These are phyloP conservation scores for Liriodendron chinense DNA, from an alignment of 164 flowering plant genomes.

Conservation along the genomic window DNA sequence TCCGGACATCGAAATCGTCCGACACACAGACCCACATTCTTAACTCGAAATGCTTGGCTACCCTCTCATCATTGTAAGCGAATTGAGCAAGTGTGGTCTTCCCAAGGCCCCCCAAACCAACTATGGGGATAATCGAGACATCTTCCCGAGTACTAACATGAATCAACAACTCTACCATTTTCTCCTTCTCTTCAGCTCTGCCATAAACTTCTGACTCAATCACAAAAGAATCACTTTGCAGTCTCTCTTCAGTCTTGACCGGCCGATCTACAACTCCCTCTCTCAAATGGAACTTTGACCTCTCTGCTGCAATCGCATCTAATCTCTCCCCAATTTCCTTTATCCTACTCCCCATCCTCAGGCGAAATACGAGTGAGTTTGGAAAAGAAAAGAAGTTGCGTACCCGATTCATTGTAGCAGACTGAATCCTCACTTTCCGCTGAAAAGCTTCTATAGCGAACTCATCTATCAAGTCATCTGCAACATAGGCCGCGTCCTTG, in stretches of 20 bases:
- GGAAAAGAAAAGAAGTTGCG: not conserved
- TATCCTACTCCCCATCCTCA: not conserved
- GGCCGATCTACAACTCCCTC: not conserved
- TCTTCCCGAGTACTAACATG: no score
- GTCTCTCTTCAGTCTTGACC: not conserved
- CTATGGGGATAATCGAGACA: no score
- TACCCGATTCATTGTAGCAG: not conserved
- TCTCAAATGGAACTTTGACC: not conserved
- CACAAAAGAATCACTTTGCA: not conserved
- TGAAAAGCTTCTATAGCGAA: not conserved
- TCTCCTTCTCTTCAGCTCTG: constrained; percentile 5
- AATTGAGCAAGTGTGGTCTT: no score
- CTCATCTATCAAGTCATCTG: constrained; percentile 4
- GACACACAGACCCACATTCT: no score
- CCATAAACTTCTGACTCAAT: constrained; percentile 3
- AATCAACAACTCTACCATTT: not conserved
- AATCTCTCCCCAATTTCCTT: not conserved
- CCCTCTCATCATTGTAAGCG: no score
- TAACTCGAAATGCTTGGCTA: no score
- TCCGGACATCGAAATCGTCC: no score
- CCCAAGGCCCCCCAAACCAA: no score
- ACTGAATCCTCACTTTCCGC: not conserved
- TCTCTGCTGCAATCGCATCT: constrained; percentile 1
- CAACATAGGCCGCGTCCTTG: constrained; percentile 11
- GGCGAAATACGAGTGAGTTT: not conserved